Base-by-base conservation (phyloP, 2,329 filamentous ascomycete genomes). In the Diaporthe batatas region DNA sequence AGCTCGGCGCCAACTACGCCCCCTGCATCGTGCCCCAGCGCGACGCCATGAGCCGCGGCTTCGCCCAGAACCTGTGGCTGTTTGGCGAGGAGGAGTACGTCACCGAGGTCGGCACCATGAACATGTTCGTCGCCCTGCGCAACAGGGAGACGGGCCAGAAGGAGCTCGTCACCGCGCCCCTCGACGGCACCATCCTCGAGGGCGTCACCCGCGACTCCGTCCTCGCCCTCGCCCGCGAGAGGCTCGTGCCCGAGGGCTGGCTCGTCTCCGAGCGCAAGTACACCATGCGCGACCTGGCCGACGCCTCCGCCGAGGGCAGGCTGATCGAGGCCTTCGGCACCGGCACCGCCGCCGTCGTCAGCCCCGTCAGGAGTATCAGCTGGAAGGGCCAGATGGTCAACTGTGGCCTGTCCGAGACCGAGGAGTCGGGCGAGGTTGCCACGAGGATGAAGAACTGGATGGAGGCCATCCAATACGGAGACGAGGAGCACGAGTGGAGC, bases 71-170 rank as follows among this genome's bases (percentile, higher is more conserved):
- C 84, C 88, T 99, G 70, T 99, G 96, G 96, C 86, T 99, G 42
- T 99, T 98, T 81, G 95, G 95, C 55, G 92, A 97, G 80, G 94
- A 98, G 83, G 94, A 98, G 82, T 98, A 92, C 80, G 92, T 98
- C 73, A 99, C 96, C 59, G 96, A 99, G 84, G 96, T 98, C 72
- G 96, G 96, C 79, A 98, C 96, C 72, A 99, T 99, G 96, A 99
- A 99, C 85, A 91, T 99, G 82, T 99, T 98, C 80, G 92, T 93
- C 42, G 95, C 93, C 54, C 84, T 98, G 78, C 91, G 91, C 85
- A 91, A 97, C 86, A 94, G 93, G 87, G 88, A 93, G 82, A 96
- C 94, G 16, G 96, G 96, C 10, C 90, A 95, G 85, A 96, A 95
- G 80, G 95, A 98, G 86, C 90, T 99, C 69, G 83, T 98, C 79